Percentiles rank a stretch among this genome's conserved stretches.
Evolutionary conservation across 305 asterid genomes (phyloP).

Genomic region (Fraxinus angustifolia): DNA sequence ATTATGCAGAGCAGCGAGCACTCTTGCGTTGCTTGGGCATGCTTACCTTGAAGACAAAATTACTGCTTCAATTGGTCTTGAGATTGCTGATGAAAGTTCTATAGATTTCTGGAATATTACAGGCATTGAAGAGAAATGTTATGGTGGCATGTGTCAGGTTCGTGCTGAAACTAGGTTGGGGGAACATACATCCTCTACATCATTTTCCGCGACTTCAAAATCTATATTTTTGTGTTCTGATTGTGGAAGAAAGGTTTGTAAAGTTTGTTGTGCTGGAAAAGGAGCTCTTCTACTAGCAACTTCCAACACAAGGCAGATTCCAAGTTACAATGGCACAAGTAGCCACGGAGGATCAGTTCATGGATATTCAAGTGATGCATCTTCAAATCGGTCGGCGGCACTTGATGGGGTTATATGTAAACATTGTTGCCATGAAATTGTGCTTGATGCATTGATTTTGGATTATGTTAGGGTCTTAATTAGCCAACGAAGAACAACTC

Average conservation of each 20-base stretch:
- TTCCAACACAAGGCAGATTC: constrained; percentile 52
- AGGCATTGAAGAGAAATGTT: constrained; percentile 64
- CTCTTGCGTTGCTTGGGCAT: constrained; percentile 84
- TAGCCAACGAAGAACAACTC: constrained; percentile 59
- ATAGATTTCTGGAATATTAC: constrained; percentile 91
- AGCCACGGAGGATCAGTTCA: constrained; percentile 65
- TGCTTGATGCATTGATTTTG: constrained; percentile 69
- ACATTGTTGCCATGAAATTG: constrained; percentile 74
- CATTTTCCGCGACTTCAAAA: constrained; percentile 42
- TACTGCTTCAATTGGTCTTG: constrained; percentile 82
- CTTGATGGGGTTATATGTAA: constrained; percentile 75
- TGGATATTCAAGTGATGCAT: constrained; percentile 50
- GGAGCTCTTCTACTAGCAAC: constrained; percentile 71
- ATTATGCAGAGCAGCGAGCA: constrained; percentile 55
- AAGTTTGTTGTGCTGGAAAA: constrained; percentile 90
- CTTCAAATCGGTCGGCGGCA: constrained; percentile 57
- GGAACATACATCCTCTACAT: constrained; percentile 31
- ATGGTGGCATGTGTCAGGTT: constrained; percentile 77
- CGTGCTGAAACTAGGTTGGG: constrained; percentile 60
- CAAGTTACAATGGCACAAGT: constrained; percentile 45
- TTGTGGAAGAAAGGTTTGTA: constrained; percentile 76
- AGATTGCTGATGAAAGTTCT: constrained; percentile 45
- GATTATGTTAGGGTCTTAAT: constrained; percentile 80
- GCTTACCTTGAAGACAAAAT: constrained; percentile 79
- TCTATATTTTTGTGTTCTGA: constrained; percentile 60